Evolutionary conservation across 306 rosid genomes (phyloP).

Genomic region (Aeschynomene evenia): DNA sequence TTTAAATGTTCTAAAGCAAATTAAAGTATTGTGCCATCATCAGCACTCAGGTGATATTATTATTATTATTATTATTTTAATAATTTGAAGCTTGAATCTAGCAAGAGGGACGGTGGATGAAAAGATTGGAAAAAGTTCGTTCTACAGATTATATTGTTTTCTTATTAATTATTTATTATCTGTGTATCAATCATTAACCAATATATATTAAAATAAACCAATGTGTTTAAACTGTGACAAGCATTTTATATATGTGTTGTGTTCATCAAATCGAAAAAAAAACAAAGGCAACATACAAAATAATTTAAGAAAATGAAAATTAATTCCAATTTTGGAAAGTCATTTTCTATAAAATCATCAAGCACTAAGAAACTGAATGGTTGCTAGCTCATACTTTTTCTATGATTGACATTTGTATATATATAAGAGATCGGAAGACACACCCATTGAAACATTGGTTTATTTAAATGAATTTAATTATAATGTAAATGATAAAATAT

Average conservation of each 20-base stretch:
- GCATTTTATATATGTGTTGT: too few species aligned
- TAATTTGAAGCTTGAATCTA: neutral
- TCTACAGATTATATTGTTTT: neutral
- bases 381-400: neutral
- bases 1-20: too few species aligned
- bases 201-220: neutral
- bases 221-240: too few species aligned
- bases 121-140: slow-evolving; percentile 17
- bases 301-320: neutral
- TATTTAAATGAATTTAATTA: too few species aligned
- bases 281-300: neutral
- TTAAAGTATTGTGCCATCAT: neutral
- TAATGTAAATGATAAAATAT: too few species aligned
- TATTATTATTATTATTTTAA: neutral
- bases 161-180: slow-evolving; percentile 23
- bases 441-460: neutral
- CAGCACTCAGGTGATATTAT: neutral
- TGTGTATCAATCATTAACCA: neutral
- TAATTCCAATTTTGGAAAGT: neutral
- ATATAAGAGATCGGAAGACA: slow-evolving; percentile 6
- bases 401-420: neutral
- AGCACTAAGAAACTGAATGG: neutral
- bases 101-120: neutral
- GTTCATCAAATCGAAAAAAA: too few species aligned
- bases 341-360: neutral